Conservation (phyloP, 2,329 filamentous ascomycete species). For the Aspergillus cejpii region DNA sequence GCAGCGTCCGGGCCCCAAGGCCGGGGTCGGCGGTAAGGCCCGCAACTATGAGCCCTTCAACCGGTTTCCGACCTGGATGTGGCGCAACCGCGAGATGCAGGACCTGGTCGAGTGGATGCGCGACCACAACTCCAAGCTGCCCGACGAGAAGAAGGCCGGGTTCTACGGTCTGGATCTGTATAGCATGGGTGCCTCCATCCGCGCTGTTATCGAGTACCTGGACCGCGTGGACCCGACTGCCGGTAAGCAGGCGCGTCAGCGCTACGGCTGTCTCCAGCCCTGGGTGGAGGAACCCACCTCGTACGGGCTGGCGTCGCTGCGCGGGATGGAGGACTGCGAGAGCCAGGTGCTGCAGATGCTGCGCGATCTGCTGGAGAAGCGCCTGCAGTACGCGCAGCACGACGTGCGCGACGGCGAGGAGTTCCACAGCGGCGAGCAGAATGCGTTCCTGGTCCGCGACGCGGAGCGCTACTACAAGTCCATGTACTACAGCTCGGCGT, state of each 20-base stretch:
- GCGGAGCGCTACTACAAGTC: slow-evolving; percentile 48
- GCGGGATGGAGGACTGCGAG: slow-evolving; percentile 44
- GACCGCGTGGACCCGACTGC: slow-evolving; percentile 42
- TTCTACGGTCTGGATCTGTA: slow-evolving; percentile 51
- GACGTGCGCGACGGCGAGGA: slow-evolving; percentile 39
- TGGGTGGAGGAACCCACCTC: slow-evolving; percentile 47
- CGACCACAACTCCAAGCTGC: slow-evolving; percentile 35
- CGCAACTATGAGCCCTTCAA: slow-evolving; percentile 39
- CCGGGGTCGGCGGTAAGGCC: slow-evolving; percentile 23
- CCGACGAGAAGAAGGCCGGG: slow-evolving; percentile 30
- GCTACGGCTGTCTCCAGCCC: slow-evolving; percentile 44
- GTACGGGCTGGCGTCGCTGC: slow-evolving; percentile 43
- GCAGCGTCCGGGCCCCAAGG: slow-evolving; percentile 36
- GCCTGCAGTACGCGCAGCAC: slow-evolving; percentile 37
- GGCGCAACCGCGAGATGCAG: slow-evolving; percentile 49
- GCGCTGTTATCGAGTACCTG: slow-evolving; percentile 46
- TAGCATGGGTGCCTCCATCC: slow-evolving; percentile 44
- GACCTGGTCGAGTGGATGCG: slow-evolving; percentile 49
- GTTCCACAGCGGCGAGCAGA: slow-evolving; percentile 47
- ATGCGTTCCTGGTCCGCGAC: slow-evolving; percentile 46
- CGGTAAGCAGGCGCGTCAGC: slow-evolving; percentile 39
- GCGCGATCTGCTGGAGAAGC: slow-evolving; percentile 38
- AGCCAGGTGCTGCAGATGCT: slow-evolving; percentile 43
- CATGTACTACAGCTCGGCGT: slow-evolving; percentile 47
- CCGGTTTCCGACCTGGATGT: slow-evolving; percentile 53